Base-by-base conservation (phyloP, 1,284 basidiomycete species). In the Moesziomyces antarcticus region DNA sequence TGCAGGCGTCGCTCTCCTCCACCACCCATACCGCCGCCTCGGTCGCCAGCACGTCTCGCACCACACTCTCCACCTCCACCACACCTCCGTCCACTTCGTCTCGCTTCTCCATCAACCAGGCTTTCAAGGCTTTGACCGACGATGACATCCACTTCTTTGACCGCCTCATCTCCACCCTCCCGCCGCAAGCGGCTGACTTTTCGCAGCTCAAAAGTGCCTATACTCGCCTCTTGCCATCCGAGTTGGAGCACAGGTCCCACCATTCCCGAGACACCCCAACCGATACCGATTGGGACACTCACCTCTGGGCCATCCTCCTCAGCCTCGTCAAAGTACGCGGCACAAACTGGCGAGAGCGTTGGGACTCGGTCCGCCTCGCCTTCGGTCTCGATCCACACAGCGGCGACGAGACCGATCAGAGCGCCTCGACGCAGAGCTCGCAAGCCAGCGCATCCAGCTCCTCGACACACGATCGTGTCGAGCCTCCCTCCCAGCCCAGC, bases 221-320 rank as follows among this genome's bases (percentile, higher is more conserved):
- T 52, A 65, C 76, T 30, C 54, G 27, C 9, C 65, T 66, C 20
- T 13, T 72, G 22, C 24, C 64, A 14, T 24, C 58, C 5, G 65
- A 70, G 25, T 46, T 73, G 6, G 40, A 64, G 3, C 45, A 41
- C 25, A 52, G 62, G 7, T 33, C 30, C 30, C 30, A 33, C 30
- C 30, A n/a, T 50, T 25, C 43, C n/a, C 44, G 5, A 13, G 16
- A 40, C 61, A 11, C 27, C 48, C 40, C 11, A 37, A 0, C 35
- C 46, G 24, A 10, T 27, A 22, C 27, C 0, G 69, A 79, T 49
- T 65, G 67, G 65, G 78, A 80, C 30, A 67, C 75, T 7, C 68
- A 73, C 5, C 64, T 81, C n/a, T 83, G 82, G 82, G 73, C 80
- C 44, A 71, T 73, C 42, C 62, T 82, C 27, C 73, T 83, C 27